A percentile compares a stretch with the other conserved stretches of the same genome.
phyloP scores from a whole-genome alignment of 2,329 filamentous ascomycete species.

The Trichophyton benhamiae region DNA sequence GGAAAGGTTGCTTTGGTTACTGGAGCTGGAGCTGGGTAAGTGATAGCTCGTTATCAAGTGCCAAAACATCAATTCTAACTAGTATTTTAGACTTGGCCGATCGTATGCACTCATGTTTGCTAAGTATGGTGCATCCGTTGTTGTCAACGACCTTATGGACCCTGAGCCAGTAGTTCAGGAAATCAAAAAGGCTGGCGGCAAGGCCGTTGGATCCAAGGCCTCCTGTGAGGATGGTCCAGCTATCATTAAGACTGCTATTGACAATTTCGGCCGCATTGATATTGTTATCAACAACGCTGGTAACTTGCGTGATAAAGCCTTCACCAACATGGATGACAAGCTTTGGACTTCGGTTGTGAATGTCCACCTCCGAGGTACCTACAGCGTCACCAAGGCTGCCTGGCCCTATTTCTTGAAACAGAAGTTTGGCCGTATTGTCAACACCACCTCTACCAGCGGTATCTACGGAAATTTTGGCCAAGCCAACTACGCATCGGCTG shows the following conservation, averaged over 20 bases:
- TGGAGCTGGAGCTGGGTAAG: constrained; percentile 67
- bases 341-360: constrained; percentile 87
- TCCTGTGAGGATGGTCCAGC: constrained; percentile 84
- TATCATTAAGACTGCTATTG: constrained; percentile 86
- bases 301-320: constrained; percentile 95
- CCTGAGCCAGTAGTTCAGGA: constrained; percentile 83
- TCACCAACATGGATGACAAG: constrained; percentile 91
- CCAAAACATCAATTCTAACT: constrained; percentile 4
- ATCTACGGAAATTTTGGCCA: constrained; percentile 99
- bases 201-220: constrained; percentile 85
- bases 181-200: constrained; percentile 78
- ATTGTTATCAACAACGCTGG: constrained; percentile 97
- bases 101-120: constrained; percentile 81
- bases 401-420: constrained; percentile 98
- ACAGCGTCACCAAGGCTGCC: constrained; percentile 91
- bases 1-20: constrained; percentile 80
- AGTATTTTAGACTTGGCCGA: constrained; percentile 59
- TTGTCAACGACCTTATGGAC: constrained; percentile 92
- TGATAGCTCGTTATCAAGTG: constrained; percentile 7
- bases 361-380: constrained; percentile 87
- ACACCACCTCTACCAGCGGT: constrained; percentile 92
- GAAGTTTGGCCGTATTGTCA: constrained; percentile 93
- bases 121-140: constrained; percentile 69
- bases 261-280: constrained; percentile 84
- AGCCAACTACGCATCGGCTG: constrained; percentile 87